Base-by-base conservation (phyloP, 805 yeast species). In the Kazachstania bromeliacearum region DNA sequence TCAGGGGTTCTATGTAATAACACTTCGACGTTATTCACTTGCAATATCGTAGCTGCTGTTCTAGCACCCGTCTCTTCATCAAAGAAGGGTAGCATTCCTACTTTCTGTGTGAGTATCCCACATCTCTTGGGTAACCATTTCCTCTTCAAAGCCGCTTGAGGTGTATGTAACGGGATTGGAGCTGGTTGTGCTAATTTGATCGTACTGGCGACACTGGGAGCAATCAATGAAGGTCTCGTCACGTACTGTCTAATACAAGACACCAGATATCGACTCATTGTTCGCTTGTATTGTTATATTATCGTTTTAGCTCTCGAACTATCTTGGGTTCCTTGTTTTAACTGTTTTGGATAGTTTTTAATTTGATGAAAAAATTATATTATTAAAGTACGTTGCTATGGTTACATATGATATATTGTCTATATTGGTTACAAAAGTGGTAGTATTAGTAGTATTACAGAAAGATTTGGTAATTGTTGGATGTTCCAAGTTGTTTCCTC, bases 11-110 rank as follows among this genome's bases (percentile, higher is more conserved):
- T 83, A 50, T 74, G 75, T 53, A 72, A 70, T 13, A 80, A 62
- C 13, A 92, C 97, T 64, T 92, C 97, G 44, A 85, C 84, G 38
- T 88, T 75, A 57, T 87, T 82, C 41, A 92, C 72, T 55, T 87
- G 94, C 28, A 92, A 65, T 7, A 92, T 82, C 4, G 98, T 92
- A 33, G 94, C 92, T 2, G 94, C 88, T 37, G 70, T 59, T 43
- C 77, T 77, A 36, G 66, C 67, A 19, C 96, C 97, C 10, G 68
- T 68, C 25, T 62, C 61, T 20, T 71, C 70, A 43, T 79, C 78
- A 53, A 72, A 89, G 72, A 76, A 83, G 12, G 92, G 76, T 34
- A 87, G 77, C 96, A 89, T 89, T 13, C 96, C 97, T 40, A 80
- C 68, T 57, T 92, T 92, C 44, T 76, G 65, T 1, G 94, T 94